These are phyloP conservation scores for Dictyostelium capitatum DNA, from an alignment of 78 protist species.

Conservation along the genomic window DNA sequence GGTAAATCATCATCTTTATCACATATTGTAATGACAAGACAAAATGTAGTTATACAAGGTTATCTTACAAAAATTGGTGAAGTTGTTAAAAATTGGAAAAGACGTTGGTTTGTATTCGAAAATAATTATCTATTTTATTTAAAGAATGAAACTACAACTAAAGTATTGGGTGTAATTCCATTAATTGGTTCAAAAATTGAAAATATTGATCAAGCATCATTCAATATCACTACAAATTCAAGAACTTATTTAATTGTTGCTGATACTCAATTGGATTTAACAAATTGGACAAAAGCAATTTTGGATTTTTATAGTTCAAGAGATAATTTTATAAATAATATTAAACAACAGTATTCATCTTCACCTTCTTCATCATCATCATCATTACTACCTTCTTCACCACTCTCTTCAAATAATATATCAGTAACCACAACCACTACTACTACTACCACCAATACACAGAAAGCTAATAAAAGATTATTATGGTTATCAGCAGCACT, in stretches of 20 bases:
- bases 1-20: not conserved
- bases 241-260: constrained; percentile 60
- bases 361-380: not conserved
- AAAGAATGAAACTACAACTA: not conserved
- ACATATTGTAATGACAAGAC: constrained; percentile 25
- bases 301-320: constrained; percentile 23
- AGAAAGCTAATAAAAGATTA: not conserved
- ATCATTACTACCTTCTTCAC: too few relatives aligned
- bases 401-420: not conserved
- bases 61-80: constrained; percentile 76
- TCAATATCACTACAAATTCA: constrained; percentile 20
- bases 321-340: not conserved
- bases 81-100: constrained; percentile 68
- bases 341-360: constrained; percentile 23
- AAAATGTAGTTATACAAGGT: constrained; percentile 39
- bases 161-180: constrained; percentile 50
- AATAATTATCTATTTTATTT: constrained; percentile 61
- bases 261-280: constrained; percentile 25
- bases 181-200: constrained; percentile 59
- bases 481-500: constrained; percentile 8
- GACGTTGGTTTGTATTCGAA: constrained; percentile 74
- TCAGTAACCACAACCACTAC: not conserved
- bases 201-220: constrained; percentile 16
- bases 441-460: not conserved
- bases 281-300: constrained; percentile 24